These are phyloP conservation scores for Eucalyptus curtisii DNA, from an alignment of 345 rosid species.

Conservation along the genomic window DNA sequence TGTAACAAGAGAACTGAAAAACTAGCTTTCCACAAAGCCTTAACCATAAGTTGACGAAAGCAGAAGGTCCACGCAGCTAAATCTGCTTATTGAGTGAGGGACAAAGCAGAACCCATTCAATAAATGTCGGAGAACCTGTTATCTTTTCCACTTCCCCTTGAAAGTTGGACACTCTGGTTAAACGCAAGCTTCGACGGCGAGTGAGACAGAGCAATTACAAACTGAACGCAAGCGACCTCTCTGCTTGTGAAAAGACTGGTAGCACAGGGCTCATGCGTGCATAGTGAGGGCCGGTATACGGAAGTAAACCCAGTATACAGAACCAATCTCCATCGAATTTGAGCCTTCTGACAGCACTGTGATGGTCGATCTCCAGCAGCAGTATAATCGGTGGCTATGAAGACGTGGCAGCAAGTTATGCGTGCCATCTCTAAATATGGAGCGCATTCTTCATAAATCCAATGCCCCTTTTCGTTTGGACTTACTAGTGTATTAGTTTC, in stretches of 20 bases:
- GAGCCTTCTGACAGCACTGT: not conserved
- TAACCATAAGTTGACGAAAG: not conserved
- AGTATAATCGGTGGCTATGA: not conserved
- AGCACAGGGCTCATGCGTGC: not conserved
- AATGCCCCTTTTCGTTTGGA: not conserved
- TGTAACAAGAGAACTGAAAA: not conserved
- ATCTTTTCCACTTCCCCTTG: not conserved
- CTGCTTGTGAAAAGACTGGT: not conserved
- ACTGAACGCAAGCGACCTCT: not conserved
- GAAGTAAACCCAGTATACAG: not conserved
- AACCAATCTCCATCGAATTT: not conserved
- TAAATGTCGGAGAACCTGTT: not conserved
- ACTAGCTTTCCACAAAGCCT: not conserved
- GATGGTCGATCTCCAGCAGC: not conserved
- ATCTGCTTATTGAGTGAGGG: not conserved
- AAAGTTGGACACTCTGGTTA: not conserved
- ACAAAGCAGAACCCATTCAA: not conserved
- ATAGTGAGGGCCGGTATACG: not conserved
- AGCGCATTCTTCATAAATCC: not conserved
- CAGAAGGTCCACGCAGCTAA: not conserved
- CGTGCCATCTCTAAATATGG: not conserved
- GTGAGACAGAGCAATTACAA: not conserved
- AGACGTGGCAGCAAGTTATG: not conserved
- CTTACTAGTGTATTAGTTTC: not conserved
- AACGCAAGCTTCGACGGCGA: not conserved